Percentiles rank a stretch among this genome's conserved stretches.
Conservation (phyloP, 2,329 filamentous ascomycete genomes). For the Cladorrhinum sp. region DNA sequence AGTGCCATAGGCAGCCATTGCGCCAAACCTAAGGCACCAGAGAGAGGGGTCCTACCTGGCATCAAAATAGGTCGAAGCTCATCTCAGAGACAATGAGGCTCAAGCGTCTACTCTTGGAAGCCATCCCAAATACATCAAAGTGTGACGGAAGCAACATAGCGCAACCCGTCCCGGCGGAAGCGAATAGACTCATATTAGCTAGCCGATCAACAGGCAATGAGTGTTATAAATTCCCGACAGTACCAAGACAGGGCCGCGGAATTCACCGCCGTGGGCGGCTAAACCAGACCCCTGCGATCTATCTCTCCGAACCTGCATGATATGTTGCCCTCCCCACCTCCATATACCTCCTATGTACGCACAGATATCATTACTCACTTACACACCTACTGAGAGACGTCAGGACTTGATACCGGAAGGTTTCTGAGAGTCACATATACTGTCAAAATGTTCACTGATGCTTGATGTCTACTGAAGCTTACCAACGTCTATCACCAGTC, state of each 20-base stretch:
- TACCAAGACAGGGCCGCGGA: neutral
- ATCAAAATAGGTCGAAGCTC: neutral
- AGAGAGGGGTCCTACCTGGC: neutral
- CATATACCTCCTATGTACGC: neutral
- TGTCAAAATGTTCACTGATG: too few species aligned
- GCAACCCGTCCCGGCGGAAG: too few species aligned
- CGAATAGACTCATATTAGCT: too few species aligned
- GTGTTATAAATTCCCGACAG: neutral
- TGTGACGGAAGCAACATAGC: too few species aligned
- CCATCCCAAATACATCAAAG: too few species aligned
- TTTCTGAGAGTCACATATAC: too few species aligned
- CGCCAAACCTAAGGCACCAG: neutral
- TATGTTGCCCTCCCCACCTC: neutral
- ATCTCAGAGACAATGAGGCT: too few species aligned
- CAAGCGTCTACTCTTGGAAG: too few species aligned
- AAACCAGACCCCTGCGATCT: neutral
- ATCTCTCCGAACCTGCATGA: neutral
- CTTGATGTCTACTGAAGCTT: too few species aligned
- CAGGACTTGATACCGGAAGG: too few species aligned
- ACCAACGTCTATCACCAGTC: too few species aligned
- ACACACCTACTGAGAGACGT: neutral
- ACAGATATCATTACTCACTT: neutral
- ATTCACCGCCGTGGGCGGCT: neutral
- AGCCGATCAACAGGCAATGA: too few species aligned
- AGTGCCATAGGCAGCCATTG: neutral